Percentiles rank a stretch among this genome's conserved stretches.
Evolutionary conservation across 495 filamentous ascomycete species (phyloP).

Genomic region (Xylaria cubensis): DNA sequence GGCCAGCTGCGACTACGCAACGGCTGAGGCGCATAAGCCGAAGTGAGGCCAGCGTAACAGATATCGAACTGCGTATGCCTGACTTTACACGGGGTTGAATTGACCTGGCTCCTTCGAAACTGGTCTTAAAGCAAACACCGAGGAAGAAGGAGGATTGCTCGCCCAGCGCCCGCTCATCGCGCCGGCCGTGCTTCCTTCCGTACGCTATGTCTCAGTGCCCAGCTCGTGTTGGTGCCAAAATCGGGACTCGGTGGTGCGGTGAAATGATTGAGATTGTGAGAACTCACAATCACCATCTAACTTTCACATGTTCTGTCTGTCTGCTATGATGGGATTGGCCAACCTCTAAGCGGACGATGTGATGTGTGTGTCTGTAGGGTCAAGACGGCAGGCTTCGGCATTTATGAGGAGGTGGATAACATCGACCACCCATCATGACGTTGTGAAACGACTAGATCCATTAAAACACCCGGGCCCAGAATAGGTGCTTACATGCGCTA

Average conservation of each 20-base stretch:
- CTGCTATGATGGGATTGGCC: background rate
- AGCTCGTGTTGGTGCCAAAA: constrained; percentile 17
- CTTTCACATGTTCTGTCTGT: constrained; percentile 18
- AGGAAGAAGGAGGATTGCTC: background rate
- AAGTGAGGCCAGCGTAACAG: constrained; percentile 12
- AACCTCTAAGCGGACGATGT: background rate
- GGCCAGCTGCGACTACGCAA: background rate
- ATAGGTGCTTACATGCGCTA: background rate
- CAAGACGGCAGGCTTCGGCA: constrained; percentile 28
- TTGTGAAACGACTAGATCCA: constrained; percentile 4
- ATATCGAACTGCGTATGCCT: background rate
- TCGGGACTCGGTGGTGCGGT: constrained; percentile 2
- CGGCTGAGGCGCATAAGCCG: constrained; percentile 9
- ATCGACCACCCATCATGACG: constrained; percentile 9
- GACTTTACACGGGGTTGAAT: background rate
- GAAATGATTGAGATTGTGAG: background rate
- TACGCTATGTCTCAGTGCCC: constrained; percentile 21
- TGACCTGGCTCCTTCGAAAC: constrained; percentile 8
- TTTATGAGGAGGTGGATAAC: constrained; percentile 19
- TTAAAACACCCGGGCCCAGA: background rate
- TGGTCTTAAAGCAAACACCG: constrained; percentile 16
- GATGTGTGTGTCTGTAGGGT: constrained; percentile 25
- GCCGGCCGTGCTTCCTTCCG: background rate
- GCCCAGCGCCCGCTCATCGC: constrained; percentile 5
- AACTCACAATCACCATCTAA: background rate